Base-by-base conservation (phyloP, 106 monocot species). In the Gastrodia elata region DNA sequence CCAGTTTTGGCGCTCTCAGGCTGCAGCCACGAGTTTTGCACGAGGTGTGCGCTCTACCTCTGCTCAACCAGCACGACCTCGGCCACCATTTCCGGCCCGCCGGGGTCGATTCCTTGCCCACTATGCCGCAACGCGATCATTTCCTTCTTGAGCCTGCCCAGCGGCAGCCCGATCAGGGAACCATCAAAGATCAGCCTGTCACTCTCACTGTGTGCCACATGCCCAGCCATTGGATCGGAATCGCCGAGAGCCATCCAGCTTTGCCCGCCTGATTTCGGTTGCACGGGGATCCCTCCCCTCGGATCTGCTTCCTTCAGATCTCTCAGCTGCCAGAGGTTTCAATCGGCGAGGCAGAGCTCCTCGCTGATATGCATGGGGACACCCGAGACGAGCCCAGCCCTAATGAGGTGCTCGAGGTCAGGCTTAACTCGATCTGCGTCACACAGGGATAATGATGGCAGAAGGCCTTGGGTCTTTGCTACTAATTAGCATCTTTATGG, bases 11-110 rank as follows among this genome's bases (percentile, higher is more conserved):
- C 36, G 8, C 6, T 40, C 38, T 40, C 84, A 90, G 90, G 90
- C 24, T 97, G 97, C 65, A 68, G 64, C n/a, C 93, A 97, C 41
- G 97, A 97, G 78, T 93, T 97, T 71, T 97, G 97, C 88, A 97
- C 86, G 16, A 79, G 75, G 68, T 97, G 97, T 57, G 90, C 97
- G 4, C 83, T 97, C 0, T 88, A 97, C 73, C 84, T 97, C 26
- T 97, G 93, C 44, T 86, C 93, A 20, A 91, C 87, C 18, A 85
- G 40, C 77, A 84, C 73, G 57, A 74, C 75, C 4, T 70, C 86
- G 0, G 38, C 76, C 4, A 36, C 72, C 24, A 25, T 36, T 6
- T 46, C 87, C 4, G 84, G 86, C 1, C 83, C 84, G 7, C 88
- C 93, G 2, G 97, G 97, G 36, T 90, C 96, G 18, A 86, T 97